Evolutionary conservation across 768 basidiomycete species (phyloP).

Genomic region (Agaricus bisporus): DNA sequence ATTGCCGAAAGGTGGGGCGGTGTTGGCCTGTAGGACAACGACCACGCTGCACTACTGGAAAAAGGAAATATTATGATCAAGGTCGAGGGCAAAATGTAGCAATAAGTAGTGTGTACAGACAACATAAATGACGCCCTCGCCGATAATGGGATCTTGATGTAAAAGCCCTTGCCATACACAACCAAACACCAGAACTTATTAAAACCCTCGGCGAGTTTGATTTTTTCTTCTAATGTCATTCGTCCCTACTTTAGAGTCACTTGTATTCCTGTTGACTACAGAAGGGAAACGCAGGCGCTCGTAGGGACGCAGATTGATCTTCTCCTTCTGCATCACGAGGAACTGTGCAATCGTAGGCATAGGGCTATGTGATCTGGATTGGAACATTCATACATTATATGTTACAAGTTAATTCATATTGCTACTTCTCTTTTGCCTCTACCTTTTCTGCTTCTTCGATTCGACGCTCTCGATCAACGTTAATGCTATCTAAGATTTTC

Average conservation of each 20-base stretch:
- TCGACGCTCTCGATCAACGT: constrained; percentile 50
- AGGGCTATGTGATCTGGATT: constrained; percentile 21
- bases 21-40: no score
- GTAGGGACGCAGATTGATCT: constrained; percentile 53
- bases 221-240: constrained; percentile 23
- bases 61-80: neutral
- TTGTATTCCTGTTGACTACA: constrained; percentile 37
- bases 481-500: constrained; percentile 80
- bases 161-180: constrained; percentile 23
- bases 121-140: neutral
- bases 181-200: constrained; percentile 27
- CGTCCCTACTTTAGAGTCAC: constrained; percentile 71
- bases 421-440: constrained; percentile 17
- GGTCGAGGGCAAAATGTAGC: neutral
- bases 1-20: no score
- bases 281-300: constrained; percentile 59
- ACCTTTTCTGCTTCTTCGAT: constrained; percentile 33
- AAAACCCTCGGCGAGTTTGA: constrained; percentile 16
- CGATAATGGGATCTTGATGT: neutral
- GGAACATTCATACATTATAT: constrained; percentile 18
- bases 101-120: neutral
- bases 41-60: no score
- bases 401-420: constrained; percentile 3
- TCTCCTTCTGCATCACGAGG: constrained; percentile 13
- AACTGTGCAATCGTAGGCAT: constrained; percentile 16